phyloP scores from a whole-genome alignment of 2,329 filamentous ascomycete species.

The Aspergillus sp. region DNA sequence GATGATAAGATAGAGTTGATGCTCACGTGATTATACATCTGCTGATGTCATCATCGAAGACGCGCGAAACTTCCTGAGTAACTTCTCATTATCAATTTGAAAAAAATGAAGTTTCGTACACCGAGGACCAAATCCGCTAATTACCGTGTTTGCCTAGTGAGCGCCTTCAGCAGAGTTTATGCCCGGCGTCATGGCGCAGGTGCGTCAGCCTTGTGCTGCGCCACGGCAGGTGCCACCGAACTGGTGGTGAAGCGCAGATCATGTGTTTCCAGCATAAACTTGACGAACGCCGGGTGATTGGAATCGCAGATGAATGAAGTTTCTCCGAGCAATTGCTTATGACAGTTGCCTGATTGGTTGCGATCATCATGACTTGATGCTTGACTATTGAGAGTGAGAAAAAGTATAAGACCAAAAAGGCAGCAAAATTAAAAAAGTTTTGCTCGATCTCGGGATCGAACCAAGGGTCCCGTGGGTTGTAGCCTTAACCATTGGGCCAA shows the following conservation, averaged over 20 bases:
- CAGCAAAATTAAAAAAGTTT: not conserved
- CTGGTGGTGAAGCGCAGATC: not conserved
- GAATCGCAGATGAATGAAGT: not conserved
- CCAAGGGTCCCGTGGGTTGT: not conserved
- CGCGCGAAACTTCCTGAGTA: not conserved
- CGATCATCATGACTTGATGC: not conserved
- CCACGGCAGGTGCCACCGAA: not conserved
- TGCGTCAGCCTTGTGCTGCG: conserved; percentile 1
- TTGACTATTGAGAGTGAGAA: too few relatives aligned
- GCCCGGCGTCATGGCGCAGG: not conserved
- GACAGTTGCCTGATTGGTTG: too few relatives aligned
- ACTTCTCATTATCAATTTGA: not conserved
- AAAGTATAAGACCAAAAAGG: not conserved
- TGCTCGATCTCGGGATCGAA: not conserved
- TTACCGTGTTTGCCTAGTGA: too few relatives aligned
- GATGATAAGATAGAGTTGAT: not conserved
- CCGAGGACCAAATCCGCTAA: too few relatives aligned
- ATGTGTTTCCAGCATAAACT: not conserved
- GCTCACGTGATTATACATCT: not conserved
- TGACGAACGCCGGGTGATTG: not conserved
- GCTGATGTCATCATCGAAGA: conserved; percentile 1
- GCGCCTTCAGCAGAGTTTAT: not conserved
- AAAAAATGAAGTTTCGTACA: too few relatives aligned
- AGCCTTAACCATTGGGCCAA: not conserved
- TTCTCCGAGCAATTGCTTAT: not conserved